Evolutionary conservation across 768 basidiomycete genomes (phyloP), one percentile per base, ranked within the genome.

Genomic region (Punctularia strigosozonata): DNA sequence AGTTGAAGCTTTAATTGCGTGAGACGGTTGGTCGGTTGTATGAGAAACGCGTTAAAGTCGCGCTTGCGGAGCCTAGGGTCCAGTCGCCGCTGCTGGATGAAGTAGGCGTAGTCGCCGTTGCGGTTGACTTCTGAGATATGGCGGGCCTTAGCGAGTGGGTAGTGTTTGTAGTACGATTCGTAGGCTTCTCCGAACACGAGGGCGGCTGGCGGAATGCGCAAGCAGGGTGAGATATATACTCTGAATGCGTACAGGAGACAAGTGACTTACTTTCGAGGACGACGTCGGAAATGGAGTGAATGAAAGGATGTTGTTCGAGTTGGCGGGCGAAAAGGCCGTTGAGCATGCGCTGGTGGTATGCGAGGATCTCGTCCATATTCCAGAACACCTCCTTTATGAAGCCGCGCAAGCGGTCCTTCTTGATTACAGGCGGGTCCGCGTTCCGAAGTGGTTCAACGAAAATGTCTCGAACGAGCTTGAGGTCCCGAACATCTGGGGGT

Each of bases 321-420:
- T 98, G 90, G 18, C 89, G 74, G 22, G 64, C 67, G 47, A 87
- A 80, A n/a, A 98, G 70, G 6, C 74, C 67, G 2, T 56, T 71
- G 25, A 94, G 65, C 61, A 94, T 72, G 10, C 61, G 63, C 41
- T 77, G 65, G 46, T 90, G 88, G 42, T 81, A 71, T 0, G 59
- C 56, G 5, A 78, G 58, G 14, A 99, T 77, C 25, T 74, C 66
- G 37, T 71, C 57, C 18, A 92, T 57, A 51, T 97, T 97, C 50
- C 75, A 78, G 56, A 99, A 95, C 24, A 94, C 86, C 43, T 84
- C 77, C 5, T 66, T 56, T 26, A 94, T 61, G 52, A 95, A 98
- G 6, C 56, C 62, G n/a, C 68, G 58, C 1, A 86, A 63, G 17
- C 58, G 63, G 8, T 70, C 62, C 33, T 62, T 60, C 19, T 67